phyloP scores from a whole-genome alignment of 148 eudicot genomes.

The Rhododendron griersonianum region DNA sequence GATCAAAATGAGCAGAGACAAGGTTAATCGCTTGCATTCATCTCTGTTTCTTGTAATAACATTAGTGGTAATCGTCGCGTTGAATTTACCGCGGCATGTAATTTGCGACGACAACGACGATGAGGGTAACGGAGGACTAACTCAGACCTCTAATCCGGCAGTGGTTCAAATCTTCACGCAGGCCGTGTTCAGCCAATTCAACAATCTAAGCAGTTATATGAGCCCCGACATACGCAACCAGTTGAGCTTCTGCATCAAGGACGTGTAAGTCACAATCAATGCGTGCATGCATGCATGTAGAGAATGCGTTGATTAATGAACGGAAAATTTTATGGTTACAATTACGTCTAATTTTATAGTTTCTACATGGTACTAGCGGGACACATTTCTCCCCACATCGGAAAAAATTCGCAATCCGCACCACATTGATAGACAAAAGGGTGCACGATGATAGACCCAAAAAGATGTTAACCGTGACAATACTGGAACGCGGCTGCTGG shows the following conservation, averaged over 20 bases:
- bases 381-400: neutral
- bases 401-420: neutral
- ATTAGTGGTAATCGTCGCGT: neutral
- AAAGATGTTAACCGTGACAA: neutral
- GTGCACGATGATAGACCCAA: neutral
- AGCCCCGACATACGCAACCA: constrained; percentile 23
- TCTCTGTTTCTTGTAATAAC: neutral
- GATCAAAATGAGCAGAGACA: constrained; percentile 16
- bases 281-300: neutral
- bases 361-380: neutral
- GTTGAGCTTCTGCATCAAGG: constrained; percentile 44
- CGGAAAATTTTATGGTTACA: neutral
- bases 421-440: neutral
- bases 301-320: neutral
- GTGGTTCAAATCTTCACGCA: constrained; percentile 31
- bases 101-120: neutral
- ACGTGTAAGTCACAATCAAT: constrained; percentile 35
- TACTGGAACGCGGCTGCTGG: no score
- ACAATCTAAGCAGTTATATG: constrained; percentile 24
- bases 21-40: neutral
- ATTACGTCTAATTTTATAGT: neutral
- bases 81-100: constrained; percentile 3
- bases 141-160: constrained; percentile 4
- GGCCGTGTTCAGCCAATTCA: constrained; percentile 28
- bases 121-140: neutral